Base-by-base conservation (phyloP, 1,139 yeast genomes). In the Debaryomyces sp. region DNA sequence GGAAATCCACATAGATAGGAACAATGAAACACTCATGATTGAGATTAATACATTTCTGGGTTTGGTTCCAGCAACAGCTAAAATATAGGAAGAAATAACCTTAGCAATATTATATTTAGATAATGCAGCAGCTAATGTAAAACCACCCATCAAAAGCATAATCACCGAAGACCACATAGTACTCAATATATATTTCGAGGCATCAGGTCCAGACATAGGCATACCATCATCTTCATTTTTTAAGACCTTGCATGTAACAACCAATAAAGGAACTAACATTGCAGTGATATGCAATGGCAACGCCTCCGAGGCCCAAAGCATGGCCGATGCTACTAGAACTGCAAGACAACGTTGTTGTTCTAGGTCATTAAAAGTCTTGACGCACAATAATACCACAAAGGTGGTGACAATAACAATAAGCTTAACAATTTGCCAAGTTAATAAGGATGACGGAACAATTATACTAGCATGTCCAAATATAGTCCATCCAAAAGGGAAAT, bases 141-240 rank as follows among this genome's bases (percentile, higher is more conserved):
- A 92, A 2, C 98, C 98, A 55, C 98, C 98, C 23, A 92, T 71
- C 49, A 92, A 74, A 44, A 92, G 74, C 87, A 91, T 83, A 55
- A 92, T 89, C 15, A 91, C 96, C 1, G 97, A 89, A 5, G 95
- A 86, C 97, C 97, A 92, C 98, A 92, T 92, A 23, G 90, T 76
- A 1, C 89, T 74, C 56, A 94, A 80, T 50, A 92, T 89, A 62
- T 79, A 89, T 57, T 82, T 80, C 2, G 96, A 85, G 0, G 97
- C 87, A 2, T 77, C 84, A 0, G 80, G 72, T 0, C 96, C 87
- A 1, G 70, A 60, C 80, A 90, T 75, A 22, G 74, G 67, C n/a
- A 75, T 73, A 3, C 73, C 67, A 1, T 80, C 82, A 37, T 75
- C 75, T 5, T 78, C 75, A 52, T 80, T 73, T 52, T 87, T 82